phyloP scores from a whole-genome alignment of 257 asterid species.

The Euphrasia confusa region DNA sequence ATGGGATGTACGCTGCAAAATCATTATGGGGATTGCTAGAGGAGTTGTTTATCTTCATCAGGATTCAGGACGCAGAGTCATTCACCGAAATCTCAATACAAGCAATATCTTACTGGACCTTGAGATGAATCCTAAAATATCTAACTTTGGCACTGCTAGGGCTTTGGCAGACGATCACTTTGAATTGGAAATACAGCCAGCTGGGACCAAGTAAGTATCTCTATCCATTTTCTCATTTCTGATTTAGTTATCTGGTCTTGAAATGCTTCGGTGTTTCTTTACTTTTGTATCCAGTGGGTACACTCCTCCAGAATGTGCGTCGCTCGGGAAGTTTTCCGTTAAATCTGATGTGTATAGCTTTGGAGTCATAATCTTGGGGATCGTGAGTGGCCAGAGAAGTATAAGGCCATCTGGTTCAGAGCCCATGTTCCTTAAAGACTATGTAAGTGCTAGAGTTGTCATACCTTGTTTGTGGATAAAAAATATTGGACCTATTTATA shows the following conservation, averaged over 20 bases:
- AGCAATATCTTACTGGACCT: conserved; percentile 17
- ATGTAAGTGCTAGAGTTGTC: conserved; percentile 1
- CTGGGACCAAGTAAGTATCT: conserved; percentile 19
- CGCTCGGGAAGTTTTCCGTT: conserved; percentile 1
- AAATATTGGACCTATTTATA: too few relatives aligned
- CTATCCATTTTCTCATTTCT: background rate
- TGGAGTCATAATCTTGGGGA: conserved; percentile 24
- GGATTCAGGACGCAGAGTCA: conserved; percentile 11
- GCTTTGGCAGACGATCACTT: conserved; percentile 6
- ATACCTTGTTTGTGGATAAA: background rate
- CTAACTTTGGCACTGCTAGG: conserved; percentile 10
- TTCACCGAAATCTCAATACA: conserved; percentile 13
- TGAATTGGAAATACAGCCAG: background rate
- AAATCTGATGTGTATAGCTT: conserved; percentile 26
- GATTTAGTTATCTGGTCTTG: background rate
- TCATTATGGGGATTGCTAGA: conserved; percentile 20
- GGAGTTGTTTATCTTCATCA: conserved; percentile 27
- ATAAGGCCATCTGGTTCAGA: background rate
- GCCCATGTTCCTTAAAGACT: background rate
- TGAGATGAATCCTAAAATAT: conserved; percentile 26
- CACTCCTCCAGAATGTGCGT: conserved; percentile 10
- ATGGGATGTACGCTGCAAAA: background rate
- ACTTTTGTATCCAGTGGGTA: conserved; percentile 18
- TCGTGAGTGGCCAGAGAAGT: conserved; percentile 21
- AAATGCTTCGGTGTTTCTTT: background rate